Conservation (phyloP, 192 early-diverging fungal genomes). For the Gaertneriomyces sp. region DNA sequence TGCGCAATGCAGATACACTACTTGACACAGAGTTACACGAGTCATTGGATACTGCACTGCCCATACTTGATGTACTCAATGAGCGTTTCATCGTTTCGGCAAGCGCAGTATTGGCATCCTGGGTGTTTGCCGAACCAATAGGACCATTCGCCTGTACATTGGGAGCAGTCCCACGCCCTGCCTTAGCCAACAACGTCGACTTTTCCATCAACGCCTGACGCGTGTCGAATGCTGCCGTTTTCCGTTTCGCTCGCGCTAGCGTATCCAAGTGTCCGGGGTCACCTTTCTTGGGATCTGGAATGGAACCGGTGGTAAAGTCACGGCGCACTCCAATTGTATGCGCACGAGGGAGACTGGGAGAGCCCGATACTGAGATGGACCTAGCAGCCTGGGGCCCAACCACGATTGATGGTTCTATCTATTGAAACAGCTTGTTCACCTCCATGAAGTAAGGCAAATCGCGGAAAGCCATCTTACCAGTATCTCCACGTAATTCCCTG, state of each 20-base stretch:
- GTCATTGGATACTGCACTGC: not conserved
- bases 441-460: not conserved
- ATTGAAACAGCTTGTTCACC: not conserved
- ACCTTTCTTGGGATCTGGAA: not conserved
- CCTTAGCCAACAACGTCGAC: constrained; percentile 15
- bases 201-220: constrained; percentile 23
- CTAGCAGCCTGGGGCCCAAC: no score
- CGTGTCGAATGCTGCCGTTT: constrained; percentile 11
- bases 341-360: no score
- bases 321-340: constrained; percentile 5
- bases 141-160: not conserved
- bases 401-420: not conserved
- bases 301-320: constrained; percentile 5
- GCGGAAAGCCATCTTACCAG: no score
- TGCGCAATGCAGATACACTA: constrained; percentile 13
- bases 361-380: no score
- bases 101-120: constrained; percentile 1
- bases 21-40: not conserved
- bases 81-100: not conserved
- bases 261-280: not conserved
- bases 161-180: constrained; percentile 3
- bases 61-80: not conserved
- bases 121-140: not conserved
- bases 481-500: constrained; percentile 24
- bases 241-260: constrained; percentile 13